Conservation (phyloP, 495 filamentous ascomycete species). For the Articulospora tetracladia region DNA sequence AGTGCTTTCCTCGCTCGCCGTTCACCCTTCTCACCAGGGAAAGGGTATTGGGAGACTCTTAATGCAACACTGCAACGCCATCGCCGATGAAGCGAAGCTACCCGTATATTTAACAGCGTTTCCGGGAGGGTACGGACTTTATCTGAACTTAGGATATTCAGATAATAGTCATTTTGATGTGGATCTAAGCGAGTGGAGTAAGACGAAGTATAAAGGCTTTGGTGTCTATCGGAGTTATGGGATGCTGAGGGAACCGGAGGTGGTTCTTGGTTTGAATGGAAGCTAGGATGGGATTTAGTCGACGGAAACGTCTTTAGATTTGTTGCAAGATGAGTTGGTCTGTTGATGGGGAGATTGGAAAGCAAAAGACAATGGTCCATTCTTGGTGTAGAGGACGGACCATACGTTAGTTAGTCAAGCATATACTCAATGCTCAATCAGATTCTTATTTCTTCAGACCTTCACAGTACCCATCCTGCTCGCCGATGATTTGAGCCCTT, state of each 20-base stretch:
- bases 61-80: not conserved
- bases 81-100: constrained; percentile 8
- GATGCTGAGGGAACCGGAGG: not conserved
- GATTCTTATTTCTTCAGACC: not conserved
- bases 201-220: constrained; percentile 2
- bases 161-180: constrained; percentile 5
- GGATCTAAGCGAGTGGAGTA: constrained; percentile 12
- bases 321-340: not conserved
- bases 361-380: no score
- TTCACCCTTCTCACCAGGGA: not conserved
- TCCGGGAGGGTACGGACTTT: constrained; percentile 8
- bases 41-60: not conserved
- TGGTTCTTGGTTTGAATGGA: no score
- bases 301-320: not conserved
- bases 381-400: no score
- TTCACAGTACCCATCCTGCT: not conserved
- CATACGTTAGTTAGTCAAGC: not conserved
- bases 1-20: not conserved
- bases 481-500: not conserved
- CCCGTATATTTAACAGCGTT: constrained; percentile 10
- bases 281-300: no score
- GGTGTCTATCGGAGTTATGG: constrained; percentile 7
- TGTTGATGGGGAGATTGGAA: no score
- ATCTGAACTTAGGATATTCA: constrained; percentile 7
- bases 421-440: not conserved